Evolutionary conservation across 164 flowering plant species (phyloP), one percentile per base, ranked within the genome.

Genomic region (Magnolia officinalis): DNA sequence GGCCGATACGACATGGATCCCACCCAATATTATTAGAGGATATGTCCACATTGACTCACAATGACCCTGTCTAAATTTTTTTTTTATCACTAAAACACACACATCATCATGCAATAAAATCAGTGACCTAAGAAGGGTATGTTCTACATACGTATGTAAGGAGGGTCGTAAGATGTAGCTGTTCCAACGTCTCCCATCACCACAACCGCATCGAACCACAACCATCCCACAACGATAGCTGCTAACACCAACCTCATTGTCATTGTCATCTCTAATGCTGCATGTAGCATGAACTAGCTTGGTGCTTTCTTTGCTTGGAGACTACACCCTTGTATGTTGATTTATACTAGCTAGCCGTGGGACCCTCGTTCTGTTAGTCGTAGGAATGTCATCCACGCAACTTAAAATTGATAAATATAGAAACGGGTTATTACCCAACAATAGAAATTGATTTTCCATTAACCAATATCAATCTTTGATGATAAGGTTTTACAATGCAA

Each of bases 111-210:
- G 45, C 45, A 37, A 37, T 4, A 37, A 37, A 37, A 37, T 37
- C 0, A 37, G 45, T 4, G 45, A 37, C 45, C 4, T 37, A 55
- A 72, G 8, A 4, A 51, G n/a, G 20, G 16, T 37, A 37, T 11
- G 18, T 13, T 16, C 20, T 18, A 73, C 82, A 8, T 80, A 80
- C 80, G 80, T 66, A 80, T 64, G 63, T 80, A 81, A 2, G 80
- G 83, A 37, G 83, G 80, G 50, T 72, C 65, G 10, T 81, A 81
- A 1, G 83, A 75, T 8, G 66, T 71, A 13, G 85, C 83, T 4
- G 83, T 83, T 19, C 85, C 85, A 29, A 81, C 73, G 49, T 80
- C 85, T 8, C 83, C 85, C 23, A 55, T 21, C 11, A 76, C 81
- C 13, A 73, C 8, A 37, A 75, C 67, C 67, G 66, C 67, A 76